phyloP scores from a whole-genome alignment of 139 green algal species.

The Picochlorum sp. region DNA sequence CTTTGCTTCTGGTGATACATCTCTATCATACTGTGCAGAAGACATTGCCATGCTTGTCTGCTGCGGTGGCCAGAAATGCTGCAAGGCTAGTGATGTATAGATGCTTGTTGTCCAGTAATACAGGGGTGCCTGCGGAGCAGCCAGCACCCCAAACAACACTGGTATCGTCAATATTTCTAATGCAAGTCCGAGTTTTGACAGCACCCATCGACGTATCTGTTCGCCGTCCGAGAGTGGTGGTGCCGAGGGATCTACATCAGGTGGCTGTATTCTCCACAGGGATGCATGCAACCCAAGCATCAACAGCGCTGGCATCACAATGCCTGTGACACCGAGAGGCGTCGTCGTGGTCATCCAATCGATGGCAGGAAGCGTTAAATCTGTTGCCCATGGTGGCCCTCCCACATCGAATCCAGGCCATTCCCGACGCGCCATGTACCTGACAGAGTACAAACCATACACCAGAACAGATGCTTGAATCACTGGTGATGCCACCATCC shows the following conservation, averaged over 20 bases:
- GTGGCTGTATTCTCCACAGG: slow-evolving; percentile 53
- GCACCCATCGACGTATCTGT: slow-evolving; percentile 13
- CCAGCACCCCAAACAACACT: slow-evolving; percentile 31
- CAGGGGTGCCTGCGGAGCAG: slow-evolving; percentile 60
- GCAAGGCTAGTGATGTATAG: slow-evolving; percentile 40
- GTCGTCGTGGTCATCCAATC: slow-evolving; percentile 25
- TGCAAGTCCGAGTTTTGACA: slow-evolving; percentile 22
- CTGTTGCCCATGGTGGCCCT: slow-evolving; percentile 62
- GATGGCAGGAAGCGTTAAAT: slow-evolving; percentile 55
- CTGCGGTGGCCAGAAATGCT: neutral
- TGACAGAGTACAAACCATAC: slow-evolving; percentile 37
- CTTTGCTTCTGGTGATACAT: neutral
- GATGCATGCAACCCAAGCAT: slow-evolving; percentile 29
- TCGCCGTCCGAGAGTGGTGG: neutral
- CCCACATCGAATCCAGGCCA: slow-evolving; percentile 56
- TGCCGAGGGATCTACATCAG: slow-evolving; percentile 20
- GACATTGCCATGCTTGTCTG: neutral
- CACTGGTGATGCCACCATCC: slow-evolving; percentile 58
- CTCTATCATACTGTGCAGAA: neutral
- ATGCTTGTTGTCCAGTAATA: slow-evolving; percentile 58
- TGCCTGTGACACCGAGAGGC: slow-evolving; percentile 35
- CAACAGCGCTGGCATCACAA: slow-evolving; percentile 43
- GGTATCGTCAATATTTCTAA: slow-evolving; percentile 41
- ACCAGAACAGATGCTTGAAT: slow-evolving; percentile 60
- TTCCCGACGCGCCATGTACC: slow-evolving; percentile 41